Conservation (phyloP, 495 filamentous ascomycete genomes). For the Zalerion maritima region DNA sequence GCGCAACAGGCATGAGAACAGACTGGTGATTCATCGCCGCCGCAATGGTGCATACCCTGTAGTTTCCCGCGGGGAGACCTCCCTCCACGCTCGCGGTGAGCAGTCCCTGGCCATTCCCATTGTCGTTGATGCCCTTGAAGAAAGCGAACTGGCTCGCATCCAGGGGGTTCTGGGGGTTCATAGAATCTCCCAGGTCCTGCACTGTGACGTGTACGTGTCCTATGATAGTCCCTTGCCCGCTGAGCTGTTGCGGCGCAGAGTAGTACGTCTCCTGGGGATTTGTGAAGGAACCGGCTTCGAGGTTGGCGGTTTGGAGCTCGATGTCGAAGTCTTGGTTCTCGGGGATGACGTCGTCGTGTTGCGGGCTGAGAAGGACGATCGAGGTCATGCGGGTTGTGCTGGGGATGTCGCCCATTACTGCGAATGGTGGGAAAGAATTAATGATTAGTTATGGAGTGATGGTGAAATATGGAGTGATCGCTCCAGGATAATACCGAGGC, state of each 20-base stretch:
- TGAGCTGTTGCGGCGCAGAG: slow-evolving; percentile 32
- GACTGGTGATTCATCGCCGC: slow-evolving; percentile 42
- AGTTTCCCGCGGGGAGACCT: slow-evolving; percentile 35
- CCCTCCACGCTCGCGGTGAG: slow-evolving; percentile 27
- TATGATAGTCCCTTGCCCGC: slow-evolving; percentile 25
- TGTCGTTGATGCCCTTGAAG: slow-evolving; percentile 45
- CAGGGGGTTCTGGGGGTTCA: slow-evolving; percentile 18
- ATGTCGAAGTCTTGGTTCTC: slow-evolving; percentile 32
- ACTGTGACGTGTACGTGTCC: slow-evolving; percentile 43
- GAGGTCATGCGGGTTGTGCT: slow-evolving; percentile 37
- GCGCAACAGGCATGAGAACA: slow-evolving; percentile 43
- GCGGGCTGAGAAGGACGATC: slow-evolving; percentile 30
- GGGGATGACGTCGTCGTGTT: slow-evolving; percentile 16
- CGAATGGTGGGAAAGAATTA: slow-evolving; percentile 8
- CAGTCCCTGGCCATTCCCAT: slow-evolving; percentile 34
- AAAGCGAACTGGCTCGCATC: slow-evolving; percentile 31
- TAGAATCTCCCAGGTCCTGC: slow-evolving; percentile 25
- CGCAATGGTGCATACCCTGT: slow-evolving; percentile 41
- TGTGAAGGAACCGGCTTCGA: slow-evolving; percentile 39
- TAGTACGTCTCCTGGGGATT: slow-evolving; percentile 36
- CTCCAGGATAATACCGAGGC: too few relatives aligned
- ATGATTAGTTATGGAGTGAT: too few relatives aligned
- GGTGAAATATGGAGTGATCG: too few relatives aligned
- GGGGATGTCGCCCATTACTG: slow-evolving; percentile 43
- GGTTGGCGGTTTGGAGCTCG: slow-evolving; percentile 30